phyloP scores from a whole-genome alignment of 176 grass and related monocot species.

The Aegilops tauschii region DNA sequence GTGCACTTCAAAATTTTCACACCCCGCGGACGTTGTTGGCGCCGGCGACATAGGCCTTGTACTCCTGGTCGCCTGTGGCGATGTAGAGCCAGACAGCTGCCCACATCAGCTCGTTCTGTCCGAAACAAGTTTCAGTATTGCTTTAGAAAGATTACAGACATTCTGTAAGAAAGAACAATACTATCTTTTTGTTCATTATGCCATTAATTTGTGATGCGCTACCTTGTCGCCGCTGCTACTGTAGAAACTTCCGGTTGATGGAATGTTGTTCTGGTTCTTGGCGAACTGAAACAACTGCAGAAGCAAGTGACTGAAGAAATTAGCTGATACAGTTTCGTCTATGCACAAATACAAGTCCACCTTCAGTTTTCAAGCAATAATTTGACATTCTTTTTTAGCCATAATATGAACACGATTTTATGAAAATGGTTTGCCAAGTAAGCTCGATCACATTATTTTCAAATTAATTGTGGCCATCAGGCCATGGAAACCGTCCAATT shows the following conservation, averaged over 20 bases:
- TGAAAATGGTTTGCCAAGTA: not conserved
- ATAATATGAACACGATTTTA: not conserved
- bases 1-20: not conserved
- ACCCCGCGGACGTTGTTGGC: constrained; percentile 33
- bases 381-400: not conserved
- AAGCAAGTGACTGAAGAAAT: not conserved
- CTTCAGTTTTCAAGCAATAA: not conserved
- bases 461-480: not conserved
- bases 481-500: not conserved
- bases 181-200: not conserved
- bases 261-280: constrained; percentile 62
- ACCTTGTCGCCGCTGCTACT: constrained; percentile 61
- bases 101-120: constrained; percentile 81
- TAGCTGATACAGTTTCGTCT: not conserved
- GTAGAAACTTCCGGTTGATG: constrained; percentile 41
- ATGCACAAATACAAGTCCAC: too few species aligned
- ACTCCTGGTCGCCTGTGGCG: constrained; percentile 44
- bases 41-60: constrained; percentile 39
- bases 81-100: constrained; percentile 64
- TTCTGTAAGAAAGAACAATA: not conserved
- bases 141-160: too few species aligned
- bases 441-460: not conserved
- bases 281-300: constrained; percentile 70
- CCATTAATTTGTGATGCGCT: not conserved
- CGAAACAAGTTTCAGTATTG: not conserved